phyloP scores from a whole-genome alignment of 495 filamentous ascomycete genomes.

The Collariella sp. region DNA sequence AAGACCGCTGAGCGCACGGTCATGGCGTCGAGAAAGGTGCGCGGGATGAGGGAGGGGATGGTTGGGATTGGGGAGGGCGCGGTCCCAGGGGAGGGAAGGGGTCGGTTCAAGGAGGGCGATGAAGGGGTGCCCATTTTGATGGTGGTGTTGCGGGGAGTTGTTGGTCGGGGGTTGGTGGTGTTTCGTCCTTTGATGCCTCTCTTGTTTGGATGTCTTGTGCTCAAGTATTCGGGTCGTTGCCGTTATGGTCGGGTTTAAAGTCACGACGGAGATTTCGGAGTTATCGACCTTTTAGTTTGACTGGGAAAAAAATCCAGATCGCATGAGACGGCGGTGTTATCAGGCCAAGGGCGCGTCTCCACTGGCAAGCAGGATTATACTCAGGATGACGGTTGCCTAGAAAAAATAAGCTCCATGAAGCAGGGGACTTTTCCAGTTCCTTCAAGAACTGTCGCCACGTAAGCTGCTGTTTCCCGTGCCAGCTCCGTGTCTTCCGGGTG shows the following conservation, averaged over 20 bases:
- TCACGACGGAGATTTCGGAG: too few species aligned
- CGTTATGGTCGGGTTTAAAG: too few species aligned
- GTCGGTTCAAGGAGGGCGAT: constrained; percentile 42
- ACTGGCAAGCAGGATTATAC: background rate
- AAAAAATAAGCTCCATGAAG: background rate
- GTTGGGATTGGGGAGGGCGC: constrained; percentile 10
- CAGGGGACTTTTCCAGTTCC: too few species aligned
- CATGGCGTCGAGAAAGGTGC: constrained; percentile 68
- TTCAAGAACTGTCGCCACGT: too few species aligned
- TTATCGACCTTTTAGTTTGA: too few species aligned
- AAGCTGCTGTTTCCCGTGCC: background rate
- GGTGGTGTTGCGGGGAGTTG: background rate
- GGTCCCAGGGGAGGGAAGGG: constrained; percentile 8
- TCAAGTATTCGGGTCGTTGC: background rate
- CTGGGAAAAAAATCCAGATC: too few species aligned
- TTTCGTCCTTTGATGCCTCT: background rate
- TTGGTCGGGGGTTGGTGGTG: too few species aligned
- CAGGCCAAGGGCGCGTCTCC: background rate
- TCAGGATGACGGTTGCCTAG: background rate
- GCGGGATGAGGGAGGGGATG: constrained; percentile 38
- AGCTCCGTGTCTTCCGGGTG: background rate
- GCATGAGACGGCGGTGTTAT: background rate
- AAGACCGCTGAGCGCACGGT: constrained; percentile 68
- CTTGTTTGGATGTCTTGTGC: background rate
- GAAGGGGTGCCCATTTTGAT: constrained; percentile 33